Conservation (phyloP, 2,329 filamentous ascomycete species). For the Aureobasidium sp. region DNA sequence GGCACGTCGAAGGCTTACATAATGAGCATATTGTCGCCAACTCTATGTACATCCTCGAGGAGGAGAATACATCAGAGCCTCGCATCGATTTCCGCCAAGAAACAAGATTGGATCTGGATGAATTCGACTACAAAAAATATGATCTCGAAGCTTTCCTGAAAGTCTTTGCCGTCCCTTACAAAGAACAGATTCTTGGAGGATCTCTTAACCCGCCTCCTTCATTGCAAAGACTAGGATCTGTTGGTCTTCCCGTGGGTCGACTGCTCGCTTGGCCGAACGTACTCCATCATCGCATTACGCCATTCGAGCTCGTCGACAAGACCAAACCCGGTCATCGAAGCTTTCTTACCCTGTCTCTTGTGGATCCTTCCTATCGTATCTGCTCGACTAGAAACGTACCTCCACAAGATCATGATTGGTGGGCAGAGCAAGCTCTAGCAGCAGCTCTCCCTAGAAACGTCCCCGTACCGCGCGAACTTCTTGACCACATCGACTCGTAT, state of each 20-base stretch:
- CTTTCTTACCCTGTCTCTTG: constrained; percentile 48
- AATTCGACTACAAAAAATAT: constrained; percentile 20
- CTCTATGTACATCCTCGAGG: constrained; percentile 51
- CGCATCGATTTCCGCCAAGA: constrained; percentile 40
- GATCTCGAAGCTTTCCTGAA: constrained; percentile 12
- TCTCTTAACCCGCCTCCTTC: constrained; percentile 7
- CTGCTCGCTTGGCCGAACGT: constrained; percentile 46
- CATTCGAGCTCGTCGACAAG: constrained; percentile 41
- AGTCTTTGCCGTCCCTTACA: not conserved
- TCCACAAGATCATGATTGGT: constrained; percentile 40
- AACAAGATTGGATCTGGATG: not conserved
- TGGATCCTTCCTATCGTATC: constrained; percentile 45
- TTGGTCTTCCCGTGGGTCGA: constrained; percentile 38
- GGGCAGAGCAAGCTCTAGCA: constrained; percentile 14
- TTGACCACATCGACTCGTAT: constrained; percentile 3
- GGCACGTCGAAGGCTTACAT: constrained; percentile 35
- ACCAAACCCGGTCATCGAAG: constrained; percentile 45
- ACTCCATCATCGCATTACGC: constrained; percentile 40
- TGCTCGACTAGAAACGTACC: constrained; percentile 42
- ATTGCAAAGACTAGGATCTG: constrained; percentile 38
- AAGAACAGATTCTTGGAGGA: constrained; percentile 1
- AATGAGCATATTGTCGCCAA: constrained; percentile 57
- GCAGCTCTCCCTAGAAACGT: not conserved
- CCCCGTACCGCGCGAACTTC: not conserved
- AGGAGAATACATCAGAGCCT: constrained; percentile 48